Percentiles rank a stretch among this genome's conserved stretches.
Evolutionary conservation across 441 rosid species (phyloP).

Genomic region (Cnidoscolus chayamansa): DNA sequence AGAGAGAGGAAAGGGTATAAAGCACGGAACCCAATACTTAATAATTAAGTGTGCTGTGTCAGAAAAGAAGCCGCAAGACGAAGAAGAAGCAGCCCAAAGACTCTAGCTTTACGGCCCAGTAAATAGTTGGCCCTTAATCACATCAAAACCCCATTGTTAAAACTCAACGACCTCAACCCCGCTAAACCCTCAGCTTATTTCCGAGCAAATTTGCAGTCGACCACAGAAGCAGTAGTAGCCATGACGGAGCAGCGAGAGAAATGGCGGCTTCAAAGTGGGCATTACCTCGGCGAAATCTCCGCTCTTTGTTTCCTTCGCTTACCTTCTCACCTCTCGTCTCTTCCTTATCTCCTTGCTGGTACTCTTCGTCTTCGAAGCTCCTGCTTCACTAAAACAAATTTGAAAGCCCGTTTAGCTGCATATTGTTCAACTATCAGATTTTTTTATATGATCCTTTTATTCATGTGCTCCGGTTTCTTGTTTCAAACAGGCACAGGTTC

Average conservation of each 20-base stretch:
- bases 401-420: neutral
- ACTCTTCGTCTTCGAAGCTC: neutral
- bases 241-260: constrained; percentile 43
- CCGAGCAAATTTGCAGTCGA: neutral
- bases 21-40: neutral
- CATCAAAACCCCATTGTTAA: too few relatives aligned
- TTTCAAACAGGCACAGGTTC: constrained; percentile 72
- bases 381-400: neutral
- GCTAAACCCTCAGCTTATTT: neutral
- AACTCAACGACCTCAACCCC: neutral
- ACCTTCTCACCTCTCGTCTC: constrained; percentile 46
- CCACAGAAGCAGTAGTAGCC: constrained; percentile 25
- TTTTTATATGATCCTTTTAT: neutral
- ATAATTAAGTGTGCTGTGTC: neutral
- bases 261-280: constrained; percentile 46
- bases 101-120: neutral
- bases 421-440: neutral
- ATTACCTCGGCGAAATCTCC: constrained; percentile 79
- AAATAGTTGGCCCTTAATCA: neutral
- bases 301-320: constrained; percentile 66
- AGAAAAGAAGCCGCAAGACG: neutral
- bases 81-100: too few relatives aligned
- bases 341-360: constrained; percentile 79
- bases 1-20: neutral
- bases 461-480: neutral